Percentiles rank a stretch among this genome's conserved stretches.
Conservation (phyloP, 2,329 filamentous ascomycete genomes). For the Pyricularia pennisetigena region DNA sequence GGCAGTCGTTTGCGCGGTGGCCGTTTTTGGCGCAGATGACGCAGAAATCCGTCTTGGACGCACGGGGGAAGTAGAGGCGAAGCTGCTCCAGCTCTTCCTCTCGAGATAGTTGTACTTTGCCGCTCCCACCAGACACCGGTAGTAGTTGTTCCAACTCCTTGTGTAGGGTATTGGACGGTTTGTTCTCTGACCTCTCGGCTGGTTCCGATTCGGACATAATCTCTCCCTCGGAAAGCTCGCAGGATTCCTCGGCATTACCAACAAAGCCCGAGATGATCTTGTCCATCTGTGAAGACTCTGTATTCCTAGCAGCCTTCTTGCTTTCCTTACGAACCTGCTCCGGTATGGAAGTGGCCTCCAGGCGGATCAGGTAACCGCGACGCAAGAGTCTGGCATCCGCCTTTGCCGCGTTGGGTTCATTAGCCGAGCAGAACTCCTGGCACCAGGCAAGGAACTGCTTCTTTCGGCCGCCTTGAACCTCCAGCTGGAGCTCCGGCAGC, state of each 20-base stretch:
- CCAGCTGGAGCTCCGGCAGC: neutral
- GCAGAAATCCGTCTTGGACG: conserved; percentile 34
- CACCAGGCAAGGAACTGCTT: conserved; percentile 4
- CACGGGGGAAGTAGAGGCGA: conserved; percentile 41
- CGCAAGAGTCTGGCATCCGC: neutral
- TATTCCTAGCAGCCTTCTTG: neutral
- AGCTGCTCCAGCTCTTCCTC: conserved; percentile 28
- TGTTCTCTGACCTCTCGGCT: neutral
- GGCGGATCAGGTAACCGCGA: neutral
- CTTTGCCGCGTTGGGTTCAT: neutral
- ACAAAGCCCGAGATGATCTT: neutral
- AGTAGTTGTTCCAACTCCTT: neutral
- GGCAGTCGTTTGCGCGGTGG: conserved; percentile 36
- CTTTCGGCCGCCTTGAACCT: neutral
- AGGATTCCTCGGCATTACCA: neutral
- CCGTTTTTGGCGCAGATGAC: conserved; percentile 38
- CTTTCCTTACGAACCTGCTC: neutral
- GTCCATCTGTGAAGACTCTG: neutral
- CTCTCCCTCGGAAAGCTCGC: neutral
- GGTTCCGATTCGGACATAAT: neutral
- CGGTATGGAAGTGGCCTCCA: neutral
- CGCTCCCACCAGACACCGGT: neutral
- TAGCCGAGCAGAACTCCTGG: neutral
- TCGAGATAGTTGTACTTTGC: neutral
- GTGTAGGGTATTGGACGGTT: neutral